Evolutionary conservation across 345 rosid genomes (phyloP), one percentile per base, ranked within the genome.

Genomic region (Eucalyptus marginata): DNA sequence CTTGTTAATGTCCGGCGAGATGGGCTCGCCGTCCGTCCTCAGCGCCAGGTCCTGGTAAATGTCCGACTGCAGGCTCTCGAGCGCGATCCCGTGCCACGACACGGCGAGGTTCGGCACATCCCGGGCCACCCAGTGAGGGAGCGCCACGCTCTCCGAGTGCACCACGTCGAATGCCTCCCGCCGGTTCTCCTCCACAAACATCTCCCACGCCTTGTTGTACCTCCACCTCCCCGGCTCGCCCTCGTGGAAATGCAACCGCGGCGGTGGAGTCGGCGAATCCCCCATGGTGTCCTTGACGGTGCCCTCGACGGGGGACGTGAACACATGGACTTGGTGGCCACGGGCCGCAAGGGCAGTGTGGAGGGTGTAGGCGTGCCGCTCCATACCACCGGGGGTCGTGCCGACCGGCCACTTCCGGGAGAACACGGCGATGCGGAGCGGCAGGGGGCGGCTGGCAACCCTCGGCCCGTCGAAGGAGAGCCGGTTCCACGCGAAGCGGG

Each of bases 81-180:
- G 91, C 4, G 99, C 99, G 49, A 98, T 98, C 27, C 99, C 99
- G 36, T 98, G 99, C 99, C 99, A 98, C 12, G 99, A 91, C 85
- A 95, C 99, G 1, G 95, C 98, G 8, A 97, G 93, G 91, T 95
- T 95, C 6, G 93, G 93, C 36, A 95, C 92, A 2, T 93, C 91
- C 1, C 96, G 92, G 11, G 99, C 99, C 11, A 93, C 22, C 95
- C 95, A 94, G 66, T 97, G 93, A 5, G 99, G 99, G 68, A 97
- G 92, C 7, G 99, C 96, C 25, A 98, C 99, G 25, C 99, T 98
- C 89, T 98, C 99, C 1, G 98, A 92, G 92, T 98, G 99, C 88
- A 98, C 93, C 49, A 92, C 98, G 51, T 98, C 98, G 87, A 97
- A 98, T 4, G 93, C 92, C 86, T 89, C 90, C 16, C 89, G 94